A percentile compares a stretch with the other conserved stretches of the same genome.
phyloP scores from a whole-genome alignment of 805 yeast species.

The Dipodascus geniculatus region DNA sequence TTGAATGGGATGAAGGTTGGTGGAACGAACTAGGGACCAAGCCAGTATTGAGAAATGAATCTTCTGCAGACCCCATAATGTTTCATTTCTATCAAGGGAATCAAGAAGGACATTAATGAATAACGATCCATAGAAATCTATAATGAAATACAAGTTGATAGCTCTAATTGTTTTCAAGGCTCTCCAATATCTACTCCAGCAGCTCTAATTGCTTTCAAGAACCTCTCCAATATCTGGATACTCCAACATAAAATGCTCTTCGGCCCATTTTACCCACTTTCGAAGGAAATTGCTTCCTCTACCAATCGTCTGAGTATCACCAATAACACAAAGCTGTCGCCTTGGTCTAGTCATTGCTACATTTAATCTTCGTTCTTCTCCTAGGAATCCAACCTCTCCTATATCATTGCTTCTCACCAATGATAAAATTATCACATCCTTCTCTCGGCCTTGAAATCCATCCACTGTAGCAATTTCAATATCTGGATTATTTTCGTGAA shows the following conservation, averaged over 20 bases:
- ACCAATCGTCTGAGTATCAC: conserved; percentile 66
- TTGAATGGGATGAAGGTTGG: conserved; percentile 1
- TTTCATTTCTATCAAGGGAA: not conserved
- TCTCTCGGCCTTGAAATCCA: conserved; percentile 95
- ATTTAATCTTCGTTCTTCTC: conserved; percentile 69
- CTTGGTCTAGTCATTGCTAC: conserved; percentile 91
- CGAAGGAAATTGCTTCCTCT: conserved; percentile 34
- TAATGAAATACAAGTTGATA: too few relatives aligned
- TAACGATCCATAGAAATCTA: not conserved
- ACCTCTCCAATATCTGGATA: conserved; percentile 43
- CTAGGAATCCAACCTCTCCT: conserved; percentile 68
- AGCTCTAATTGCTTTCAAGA: not conserved
- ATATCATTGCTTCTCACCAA: conserved; percentile 70
- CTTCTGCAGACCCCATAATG: not conserved
- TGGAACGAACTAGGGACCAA: not conserved
- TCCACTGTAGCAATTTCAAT: conserved; percentile 86
- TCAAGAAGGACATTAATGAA: not conserved
- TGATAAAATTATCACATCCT: conserved; percentile 70
- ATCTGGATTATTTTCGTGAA: conserved; percentile 29
- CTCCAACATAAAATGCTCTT: conserved; percentile 50
- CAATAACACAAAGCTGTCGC: conserved; percentile 74
- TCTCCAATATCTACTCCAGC: conserved; percentile 28
- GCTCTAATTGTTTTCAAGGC: not conserved
- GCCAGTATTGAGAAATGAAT: not conserved
- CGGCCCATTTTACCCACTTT: conserved; percentile 62